Evolutionary conservation across 805 yeast genomes (phyloP), one percentile per base, ranked within the genome.

Genomic region (Metschnikowia kofuensis): DNA sequence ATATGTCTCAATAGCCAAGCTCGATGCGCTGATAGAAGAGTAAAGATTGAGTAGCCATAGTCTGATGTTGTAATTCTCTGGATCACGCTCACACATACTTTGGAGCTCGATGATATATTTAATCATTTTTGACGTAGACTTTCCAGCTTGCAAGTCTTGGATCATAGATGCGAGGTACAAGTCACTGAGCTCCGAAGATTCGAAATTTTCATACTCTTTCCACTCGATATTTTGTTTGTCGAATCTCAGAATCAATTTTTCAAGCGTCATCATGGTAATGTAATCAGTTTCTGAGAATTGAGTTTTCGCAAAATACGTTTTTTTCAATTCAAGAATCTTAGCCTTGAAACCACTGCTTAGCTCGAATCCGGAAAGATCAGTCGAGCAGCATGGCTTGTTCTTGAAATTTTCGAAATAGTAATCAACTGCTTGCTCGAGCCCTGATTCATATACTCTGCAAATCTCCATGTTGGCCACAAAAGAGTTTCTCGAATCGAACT

Each of bases 1-100:
- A 62, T 78, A 89, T 40, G 82, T 78, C 7, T 64, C 61, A 32
- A 64, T 56, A 0, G 91, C 84, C 38, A 72, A 63, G 1, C 76
- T 62, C 31, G 72, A 72, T 9, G 82, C 70, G 42, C 89, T 89
- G 8, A 89, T 59, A 15, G 74, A 60, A 13, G 78, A 71, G 64
- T 86, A 87, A 2, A 89, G 61, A 30, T 80, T 75, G 42, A 87
- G 75, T 34, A 90, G 69, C 91, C 94, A 87, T 8, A 88, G 65
- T 46, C 83, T 75, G 16, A 87, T 68, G 57, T 82, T 84, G 61
- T 83, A 88, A 60, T 91, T 91, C 52, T 84, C 81, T n/a, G 77
- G 77, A 61, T 90, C 96, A 8, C 67, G 61, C 8, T 57, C 40
- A 11, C 77, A 68, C 2, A 84, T 79, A 14, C 72, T 64, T 58